phyloP scores from a whole-genome alignment of 352 stramenopile genomes.

The Pythium monospermum region DNA sequence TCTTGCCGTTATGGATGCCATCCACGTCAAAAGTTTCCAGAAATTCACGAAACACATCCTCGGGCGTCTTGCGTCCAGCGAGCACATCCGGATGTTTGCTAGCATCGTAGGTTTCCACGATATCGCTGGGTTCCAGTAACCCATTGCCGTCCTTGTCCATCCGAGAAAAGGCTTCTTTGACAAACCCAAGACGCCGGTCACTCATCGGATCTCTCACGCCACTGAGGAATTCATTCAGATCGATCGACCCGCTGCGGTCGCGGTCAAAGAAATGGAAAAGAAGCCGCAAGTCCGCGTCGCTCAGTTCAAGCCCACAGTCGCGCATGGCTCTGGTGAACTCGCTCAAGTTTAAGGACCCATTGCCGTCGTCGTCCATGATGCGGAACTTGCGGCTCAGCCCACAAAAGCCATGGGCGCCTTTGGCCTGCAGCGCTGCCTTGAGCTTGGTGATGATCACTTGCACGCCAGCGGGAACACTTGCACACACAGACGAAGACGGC shows the following conservation, averaged over 20 bases:
- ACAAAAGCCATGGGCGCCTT: slow-evolving; percentile 70
- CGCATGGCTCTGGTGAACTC: slow-evolving; percentile 73
- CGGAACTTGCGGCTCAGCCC: slow-evolving; percentile 69
- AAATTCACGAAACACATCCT: slow-evolving; percentile 77
- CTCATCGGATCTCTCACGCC: slow-evolving; percentile 73
- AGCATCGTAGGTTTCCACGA: slow-evolving; percentile 80
- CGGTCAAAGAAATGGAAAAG: slow-evolving; percentile 84
- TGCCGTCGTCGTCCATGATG: slow-evolving; percentile 76
- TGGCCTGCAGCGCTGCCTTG: slow-evolving; percentile 42
- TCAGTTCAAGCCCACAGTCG: slow-evolving; percentile 49
- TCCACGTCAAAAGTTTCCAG: slow-evolving; percentile 84
- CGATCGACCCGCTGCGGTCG: slow-evolving; percentile 70
- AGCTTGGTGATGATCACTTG: slow-evolving; percentile 53
- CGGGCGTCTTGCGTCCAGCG: slow-evolving; percentile 48
- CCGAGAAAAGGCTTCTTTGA: slow-evolving; percentile 74
- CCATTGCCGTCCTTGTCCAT: slow-evolving; percentile 81
- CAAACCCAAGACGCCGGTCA: slow-evolving; percentile 56
- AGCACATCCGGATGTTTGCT: slow-evolving; percentile 83
- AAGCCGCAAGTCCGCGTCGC: slow-evolving; percentile 51
- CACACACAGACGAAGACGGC: background rate
- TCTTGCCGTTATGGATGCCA: slow-evolving; percentile 59
- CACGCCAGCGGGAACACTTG: slow-evolving; percentile 48
- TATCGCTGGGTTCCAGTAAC: slow-evolving; percentile 68
- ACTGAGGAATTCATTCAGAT: slow-evolving; percentile 84
- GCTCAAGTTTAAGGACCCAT: slow-evolving; percentile 54